Evolutionary conservation across 2,329 filamentous ascomycete genomes (phyloP).

Genomic region (Fusarium sp.): DNA sequence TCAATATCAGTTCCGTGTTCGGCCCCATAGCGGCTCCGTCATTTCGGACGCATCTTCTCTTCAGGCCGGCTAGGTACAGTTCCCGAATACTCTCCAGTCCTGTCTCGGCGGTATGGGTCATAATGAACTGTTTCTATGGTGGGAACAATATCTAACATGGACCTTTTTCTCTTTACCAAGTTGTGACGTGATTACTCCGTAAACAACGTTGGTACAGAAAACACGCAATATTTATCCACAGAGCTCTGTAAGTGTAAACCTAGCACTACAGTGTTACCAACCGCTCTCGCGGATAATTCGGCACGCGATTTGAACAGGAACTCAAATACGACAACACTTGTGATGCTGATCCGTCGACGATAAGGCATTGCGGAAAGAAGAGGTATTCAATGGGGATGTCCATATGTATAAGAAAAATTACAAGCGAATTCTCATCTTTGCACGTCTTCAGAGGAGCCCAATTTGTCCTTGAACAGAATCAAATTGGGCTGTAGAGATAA

Average conservation of each 20-base stretch:
- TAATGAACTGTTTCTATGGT: neutral
- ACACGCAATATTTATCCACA: slow-evolving; percentile 12
- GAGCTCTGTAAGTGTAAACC: slow-evolving; percentile 8
- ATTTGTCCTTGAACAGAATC: neutral
- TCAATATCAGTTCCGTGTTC: slow-evolving; percentile 25
- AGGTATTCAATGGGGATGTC: neutral
- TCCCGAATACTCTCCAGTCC: neutral
- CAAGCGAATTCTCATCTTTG: no score
- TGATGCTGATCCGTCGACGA: neutral
- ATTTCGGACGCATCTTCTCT: slow-evolving; percentile 1
- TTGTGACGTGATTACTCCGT: neutral
- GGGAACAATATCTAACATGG: neutral
- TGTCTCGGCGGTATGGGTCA: neutral
- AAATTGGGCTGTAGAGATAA: neutral
- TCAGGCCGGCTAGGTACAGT: neutral
- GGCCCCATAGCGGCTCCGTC: slow-evolving; percentile 37
- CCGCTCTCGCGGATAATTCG: slow-evolving; percentile 21
- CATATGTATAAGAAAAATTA: neutral
- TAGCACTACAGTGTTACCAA: no score
- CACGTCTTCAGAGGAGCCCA: no score
- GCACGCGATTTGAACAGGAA: slow-evolving; percentile 8
- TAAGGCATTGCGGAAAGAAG: neutral
- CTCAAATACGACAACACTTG: neutral
- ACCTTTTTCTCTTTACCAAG: neutral
- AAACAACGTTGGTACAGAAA: neutral